Evolutionary conservation across 495 filamentous ascomycete genomes (phyloP), one percentile per base, ranked within the genome.

Genomic region (Choiromyces venosus): DNA sequence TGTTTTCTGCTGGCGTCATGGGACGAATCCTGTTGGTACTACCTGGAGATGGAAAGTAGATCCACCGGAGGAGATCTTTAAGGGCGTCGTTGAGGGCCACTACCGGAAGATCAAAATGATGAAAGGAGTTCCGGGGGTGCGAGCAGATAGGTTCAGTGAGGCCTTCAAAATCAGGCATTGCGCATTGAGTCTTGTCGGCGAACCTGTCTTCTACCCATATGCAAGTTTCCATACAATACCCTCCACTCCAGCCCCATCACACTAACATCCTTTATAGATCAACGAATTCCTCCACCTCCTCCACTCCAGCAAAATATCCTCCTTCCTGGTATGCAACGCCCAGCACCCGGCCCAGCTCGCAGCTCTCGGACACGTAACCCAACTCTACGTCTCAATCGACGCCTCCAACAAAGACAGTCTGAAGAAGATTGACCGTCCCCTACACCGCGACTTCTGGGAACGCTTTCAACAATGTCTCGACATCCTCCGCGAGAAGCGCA

Each of bases 41-140:
- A 94, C 89, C 7, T 98, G 94, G 94, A 89, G 94, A 66, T 98
- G 94, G 94, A 88, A 93, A 71, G 91, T 97, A 66, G 94, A 98
- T 81, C 89, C 91, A 0, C 93, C 94, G 0, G 90, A 97, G 36
- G 82, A 91, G 75, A 96, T 98, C 76, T 96, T 97, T 80, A 83
- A 89, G 52, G 94, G 94, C 37, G 91, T 96, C 74, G 96, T 95
- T 79, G 90, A 90, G 64, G 92, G 90, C 25, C 94, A 98, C 83
- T 96, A 97, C 85, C 88, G 93, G 80, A 98, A 98, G 83, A 97
- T 98, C 84, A 96, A 96, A 82, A 93, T 95, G 92, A 86, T 98
- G 87, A 90, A 91, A 68, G 94, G 94, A 68, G 91, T 98, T 1
- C 94, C 94, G 0, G 94, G 94, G 12, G 92, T 98, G 8, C 87